Evolutionary conservation across 345 rosid species (phyloP).

Genomic region (Kandelia obovata): DNA sequence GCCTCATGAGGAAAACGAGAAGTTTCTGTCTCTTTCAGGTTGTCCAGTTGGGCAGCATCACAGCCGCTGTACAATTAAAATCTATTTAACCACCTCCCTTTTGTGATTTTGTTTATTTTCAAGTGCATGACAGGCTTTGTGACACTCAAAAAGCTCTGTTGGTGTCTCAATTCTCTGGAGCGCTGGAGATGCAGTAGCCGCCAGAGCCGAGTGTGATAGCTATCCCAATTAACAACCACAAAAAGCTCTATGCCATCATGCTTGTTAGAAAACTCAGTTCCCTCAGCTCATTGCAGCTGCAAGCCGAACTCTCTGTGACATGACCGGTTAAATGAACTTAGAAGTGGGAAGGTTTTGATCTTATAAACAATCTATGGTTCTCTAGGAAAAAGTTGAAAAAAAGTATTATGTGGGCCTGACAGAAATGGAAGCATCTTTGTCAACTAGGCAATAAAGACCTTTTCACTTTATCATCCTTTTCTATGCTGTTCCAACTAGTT

Average conservation of each 20-base stretch:
- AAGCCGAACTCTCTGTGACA: slow-evolving; percentile 12
- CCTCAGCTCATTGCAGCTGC: slow-evolving; percentile 5
- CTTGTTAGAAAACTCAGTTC: not conserved
- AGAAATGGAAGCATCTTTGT: slow-evolving; percentile 31
- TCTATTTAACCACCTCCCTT: not conserved
- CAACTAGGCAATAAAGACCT: slow-evolving; percentile 21
- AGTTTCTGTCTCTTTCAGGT: not conserved
- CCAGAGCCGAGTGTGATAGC: not conserved
- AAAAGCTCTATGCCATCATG: not conserved
- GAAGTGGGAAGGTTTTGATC: slow-evolving; percentile 9
- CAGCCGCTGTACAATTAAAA: slow-evolving; percentile 17
- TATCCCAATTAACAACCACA: not conserved
- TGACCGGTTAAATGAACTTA: slow-evolving; percentile 18
- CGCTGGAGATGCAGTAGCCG: not conserved
- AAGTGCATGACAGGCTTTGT: not conserved
- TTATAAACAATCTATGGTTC: slow-evolving; percentile 19
- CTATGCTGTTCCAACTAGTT: not conserved
- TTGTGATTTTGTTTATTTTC: not conserved
- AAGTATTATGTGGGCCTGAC: slow-evolving; percentile 19
- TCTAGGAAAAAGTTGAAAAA: slow-evolving; percentile 7
- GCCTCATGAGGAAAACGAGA: not conserved
- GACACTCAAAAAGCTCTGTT: not conserved
- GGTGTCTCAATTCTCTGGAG: not conserved
- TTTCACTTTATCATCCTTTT: slow-evolving; percentile 6
- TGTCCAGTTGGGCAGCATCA: slow-evolving; percentile 1